Base-by-base conservation (phyloP, 2,329 filamentous ascomycete genomes). In the Zasmidium citrigriseum region DNA sequence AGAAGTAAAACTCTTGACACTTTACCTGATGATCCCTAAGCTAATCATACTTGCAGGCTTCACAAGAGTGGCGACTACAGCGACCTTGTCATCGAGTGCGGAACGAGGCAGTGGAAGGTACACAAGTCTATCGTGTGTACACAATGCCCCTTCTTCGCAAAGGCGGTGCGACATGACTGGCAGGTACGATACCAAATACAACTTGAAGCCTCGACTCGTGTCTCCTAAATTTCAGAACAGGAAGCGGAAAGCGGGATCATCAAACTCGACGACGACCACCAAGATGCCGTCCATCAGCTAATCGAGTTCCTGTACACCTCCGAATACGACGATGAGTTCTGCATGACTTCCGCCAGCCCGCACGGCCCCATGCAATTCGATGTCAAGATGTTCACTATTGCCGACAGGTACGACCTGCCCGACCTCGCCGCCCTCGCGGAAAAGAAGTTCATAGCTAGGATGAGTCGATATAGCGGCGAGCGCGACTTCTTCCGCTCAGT, bases 121-220 rank as follows among this genome's bases (percentile, higher is more conserved):
- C 63, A 68, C 57, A 64, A 64, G 38, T 41, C 44, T 1, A 54
- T 66, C 18, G 45, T 68, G 5, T 69, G 67, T 38, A 7, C 62
- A 16, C 64, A 66, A 29, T 67, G 58, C 16, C 56, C 59, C 1
- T 68, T 63, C 51, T 65, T 68, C 41, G 34, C 38, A 9, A 56
- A 60, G 23, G 58, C 54, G 20, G 58, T 54, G 25, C 51, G 46
- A 16, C 55, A 59, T 21, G 12, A 46, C 7, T 63, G 58, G 49
- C 48, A 57, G 23, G 63, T 58, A 48, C 47, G 21, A 14, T 23
- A n/a, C 16, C 29, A 22, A 18, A 20, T 38, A 41, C 52, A 44
- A 29, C 14, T 41, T 4, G 14, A 41, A n/a, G 18, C 16, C 34
- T 14, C 7, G 27, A 41, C 34, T 16, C 7, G 5, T 41, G 4